Base-by-base conservation (phyloP, 495 filamentous ascomycete species). In the Aspergillus cristatus region DNA sequence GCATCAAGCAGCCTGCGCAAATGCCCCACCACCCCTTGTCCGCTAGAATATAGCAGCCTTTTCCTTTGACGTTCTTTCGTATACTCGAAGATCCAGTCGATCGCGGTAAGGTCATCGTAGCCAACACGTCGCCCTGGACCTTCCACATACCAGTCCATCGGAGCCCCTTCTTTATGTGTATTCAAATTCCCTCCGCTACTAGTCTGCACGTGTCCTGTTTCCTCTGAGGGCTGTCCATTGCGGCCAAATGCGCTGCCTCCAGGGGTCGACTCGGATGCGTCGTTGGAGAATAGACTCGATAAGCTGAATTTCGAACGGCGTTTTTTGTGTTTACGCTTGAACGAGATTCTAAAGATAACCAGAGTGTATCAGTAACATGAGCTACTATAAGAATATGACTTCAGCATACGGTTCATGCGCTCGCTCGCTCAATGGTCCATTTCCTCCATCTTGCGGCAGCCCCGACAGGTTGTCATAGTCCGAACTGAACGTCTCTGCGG, bases 1-100 rank as follows among this genome's bases (percentile, higher is more conserved):
- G 79, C 78, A 57, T 98, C 93, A 20, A 83, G 63, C 6, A 91
- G 50, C 37, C 80, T 79, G 33, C 72, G 75, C 18, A 75, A 45
- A 53, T 89, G 78, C 16, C 88, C 87, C 14, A 89, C 42, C 11
- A 94, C 38, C 2, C 86, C 84, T 18, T 77, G 74, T 7, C 81
- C 71, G 42, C 68, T 78, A 2, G 79, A 76, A 35, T 76, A 79
- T 7, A 98, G 67, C 12, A 83, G 67, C 7, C 86, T 73, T 46
- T 91, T 74, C 29, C 91, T 76, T 57, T 94, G 86, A 13, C 91
- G 75, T 60, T 98, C 91, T 58, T 96, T 96, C 16, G 87, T 91
- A 56, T 98, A 94, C 60, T 98, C 91, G 54, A 94, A 97, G 48
- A 96, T 97, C 91, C 91, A 98, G 65, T 98, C 91, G 58, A 98